These are phyloP conservation scores for Clarireedia sp. DNA, from an alignment of 2,329 filamentous ascomycete species.

Conservation along the genomic window DNA sequence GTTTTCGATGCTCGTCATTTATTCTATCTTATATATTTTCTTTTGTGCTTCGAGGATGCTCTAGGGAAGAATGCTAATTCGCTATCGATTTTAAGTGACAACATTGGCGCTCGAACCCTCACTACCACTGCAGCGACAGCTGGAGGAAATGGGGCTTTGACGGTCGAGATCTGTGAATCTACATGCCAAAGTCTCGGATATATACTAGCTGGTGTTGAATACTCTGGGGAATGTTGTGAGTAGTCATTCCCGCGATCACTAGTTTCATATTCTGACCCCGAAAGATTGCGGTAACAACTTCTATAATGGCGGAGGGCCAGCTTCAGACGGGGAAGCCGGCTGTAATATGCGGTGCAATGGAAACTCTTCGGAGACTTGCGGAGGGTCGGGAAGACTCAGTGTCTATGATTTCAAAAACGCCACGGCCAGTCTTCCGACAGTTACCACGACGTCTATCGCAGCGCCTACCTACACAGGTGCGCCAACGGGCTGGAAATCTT, in stretches of 20 bases:
- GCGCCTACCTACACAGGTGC: conserved; percentile 8
- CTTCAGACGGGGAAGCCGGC: conserved; percentile 10
- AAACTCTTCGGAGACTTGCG: conserved; percentile 18
- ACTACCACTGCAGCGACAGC: conserved; percentile 9
- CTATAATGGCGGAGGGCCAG: conserved; percentile 6
- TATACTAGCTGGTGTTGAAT: conserved; percentile 38
- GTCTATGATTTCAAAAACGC: conserved; percentile 15
- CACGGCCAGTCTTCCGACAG: conserved; percentile 3
- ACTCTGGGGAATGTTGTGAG: conserved; percentile 36
- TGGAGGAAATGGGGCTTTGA: conserved; percentile 15
- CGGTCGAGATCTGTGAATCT: conserved; percentile 18
- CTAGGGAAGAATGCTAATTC: background rate
- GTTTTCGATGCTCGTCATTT: background rate
- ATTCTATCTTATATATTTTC: background rate
- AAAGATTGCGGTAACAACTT: conserved; percentile 12
- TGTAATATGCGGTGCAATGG: conserved; percentile 26
- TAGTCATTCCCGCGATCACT: background rate
- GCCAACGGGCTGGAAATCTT: conserved; percentile 14
- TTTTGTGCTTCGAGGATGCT: background rate
- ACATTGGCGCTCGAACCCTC: conserved; percentile 3
- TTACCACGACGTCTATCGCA: conserved; percentile 3
- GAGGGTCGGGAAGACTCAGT: conserved; percentile 12
- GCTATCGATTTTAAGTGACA: background rate
- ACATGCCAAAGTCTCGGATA: conserved; percentile 27
- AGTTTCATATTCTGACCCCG: background rate